Conservation (phyloP, 1,284 basidiomycete species). For the Neolentinus lepideus region DNA sequence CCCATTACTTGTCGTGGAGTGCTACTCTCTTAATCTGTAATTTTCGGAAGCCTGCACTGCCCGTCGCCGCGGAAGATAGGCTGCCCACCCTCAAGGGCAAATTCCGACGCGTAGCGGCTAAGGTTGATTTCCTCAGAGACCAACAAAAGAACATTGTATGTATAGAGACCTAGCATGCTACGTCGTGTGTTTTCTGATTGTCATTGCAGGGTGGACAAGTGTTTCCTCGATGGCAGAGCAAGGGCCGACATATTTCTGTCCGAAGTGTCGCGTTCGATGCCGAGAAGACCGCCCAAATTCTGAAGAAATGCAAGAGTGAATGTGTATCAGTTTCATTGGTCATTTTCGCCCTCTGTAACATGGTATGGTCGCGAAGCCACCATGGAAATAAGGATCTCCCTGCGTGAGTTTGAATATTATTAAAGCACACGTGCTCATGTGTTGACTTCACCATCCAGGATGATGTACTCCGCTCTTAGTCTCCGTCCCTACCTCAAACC, state of each 20-base stretch:
- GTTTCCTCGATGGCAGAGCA: constrained; percentile 44
- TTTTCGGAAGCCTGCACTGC: constrained; percentile 31
- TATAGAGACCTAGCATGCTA: constrained; percentile 19
- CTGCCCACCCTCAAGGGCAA: constrained; percentile 31
- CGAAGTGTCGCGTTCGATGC: constrained; percentile 52
- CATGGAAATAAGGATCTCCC: constrained; percentile 42
- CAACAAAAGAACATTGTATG: constrained; percentile 40
- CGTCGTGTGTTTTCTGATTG: constrained; percentile 1
- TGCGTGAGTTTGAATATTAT: constrained; percentile 28
- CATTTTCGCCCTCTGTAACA: constrained; percentile 67
- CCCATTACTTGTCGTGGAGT: background rate
- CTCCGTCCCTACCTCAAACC: constrained; percentile 52
- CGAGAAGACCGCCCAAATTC: constrained; percentile 46
- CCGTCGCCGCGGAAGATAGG: constrained; percentile 45
- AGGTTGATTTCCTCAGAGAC: constrained; percentile 46
- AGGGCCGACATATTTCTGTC: constrained; percentile 50
- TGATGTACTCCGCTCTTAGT: constrained; percentile 80
- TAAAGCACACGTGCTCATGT: background rate
- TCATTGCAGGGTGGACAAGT: constrained; percentile 52
- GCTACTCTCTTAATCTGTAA: background rate
- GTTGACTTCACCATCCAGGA: constrained; percentile 25
- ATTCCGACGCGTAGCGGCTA: constrained; percentile 36
- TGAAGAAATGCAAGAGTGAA: constrained; percentile 59
- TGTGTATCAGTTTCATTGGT: constrained; percentile 71
- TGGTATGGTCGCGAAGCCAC: constrained; percentile 58